Evolutionary conservation across 2,329 filamentous ascomycete species (phyloP).

Genomic region (Colletotrichum abscissum): DNA sequence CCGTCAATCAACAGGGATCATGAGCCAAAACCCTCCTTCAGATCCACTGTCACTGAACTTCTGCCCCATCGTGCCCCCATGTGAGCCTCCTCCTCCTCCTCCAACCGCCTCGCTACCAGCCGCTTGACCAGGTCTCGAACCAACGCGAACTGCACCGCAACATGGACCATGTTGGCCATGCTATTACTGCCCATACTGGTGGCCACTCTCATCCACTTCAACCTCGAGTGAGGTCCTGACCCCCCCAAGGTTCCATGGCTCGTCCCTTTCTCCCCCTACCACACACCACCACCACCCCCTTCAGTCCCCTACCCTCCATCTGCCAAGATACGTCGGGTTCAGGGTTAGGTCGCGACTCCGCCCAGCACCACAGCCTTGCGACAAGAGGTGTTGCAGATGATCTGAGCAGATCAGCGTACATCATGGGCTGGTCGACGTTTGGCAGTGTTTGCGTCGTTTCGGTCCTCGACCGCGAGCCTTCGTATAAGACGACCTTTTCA

Average conservation of each 20-base stretch:
- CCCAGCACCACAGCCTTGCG: slow-evolving; percentile 35
- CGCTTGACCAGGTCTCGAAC: slow-evolving; percentile 17
- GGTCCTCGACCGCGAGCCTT: slow-evolving; percentile 14
- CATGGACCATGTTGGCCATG: not conserved
- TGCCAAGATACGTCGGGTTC: slow-evolving; percentile 28
- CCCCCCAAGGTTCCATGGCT: not conserved
- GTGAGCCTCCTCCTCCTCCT: not conserved
- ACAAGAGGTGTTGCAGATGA: slow-evolving; percentile 37
- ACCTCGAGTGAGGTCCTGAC: not conserved
- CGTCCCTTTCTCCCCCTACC: not conserved
- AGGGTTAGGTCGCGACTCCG: slow-evolving; percentile 30
- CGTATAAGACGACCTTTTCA: slow-evolving; percentile 31
- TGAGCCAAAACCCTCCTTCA: slow-evolving; percentile 14
- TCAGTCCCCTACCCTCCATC: slow-evolving; percentile 16
- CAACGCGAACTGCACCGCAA: slow-evolving; percentile 17
- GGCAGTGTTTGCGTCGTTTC: slow-evolving; percentile 30
- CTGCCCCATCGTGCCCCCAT: not conserved
- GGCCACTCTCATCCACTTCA: not conserved
- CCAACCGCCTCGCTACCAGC: slow-evolving; percentile 19
- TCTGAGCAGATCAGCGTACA: slow-evolving; percentile 35
- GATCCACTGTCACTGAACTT: not conserved
- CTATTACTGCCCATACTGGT: not conserved
- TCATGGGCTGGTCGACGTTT: slow-evolving; percentile 20
- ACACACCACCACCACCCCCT: not conserved
- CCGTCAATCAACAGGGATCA: not conserved